These are phyloP conservation scores for Bruguiera hainesii DNA, from an alignment of 441 rosid genomes.

Conservation along the genomic window DNA sequence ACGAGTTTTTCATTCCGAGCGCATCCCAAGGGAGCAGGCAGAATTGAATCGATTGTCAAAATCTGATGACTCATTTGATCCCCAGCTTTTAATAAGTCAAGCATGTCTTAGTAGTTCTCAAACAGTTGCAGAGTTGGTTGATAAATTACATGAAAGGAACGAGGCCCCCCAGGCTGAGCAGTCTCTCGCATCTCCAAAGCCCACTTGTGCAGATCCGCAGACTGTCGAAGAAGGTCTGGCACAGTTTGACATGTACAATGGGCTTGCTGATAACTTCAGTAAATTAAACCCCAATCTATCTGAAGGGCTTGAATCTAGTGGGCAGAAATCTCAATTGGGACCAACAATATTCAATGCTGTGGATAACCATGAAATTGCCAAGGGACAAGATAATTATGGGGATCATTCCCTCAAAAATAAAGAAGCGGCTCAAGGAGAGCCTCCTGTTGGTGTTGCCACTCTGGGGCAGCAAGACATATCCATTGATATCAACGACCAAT, in stretches of 20 bases:
- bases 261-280: conserved; percentile 29
- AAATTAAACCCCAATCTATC: conserved; percentile 19
- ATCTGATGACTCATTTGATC: conserved; percentile 67
- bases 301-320: conserved; percentile 25
- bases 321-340: conserved; percentile 35
- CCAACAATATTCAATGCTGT: conserved; percentile 29
- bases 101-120: conserved; percentile 40
- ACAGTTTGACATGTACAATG: conserved; percentile 45
- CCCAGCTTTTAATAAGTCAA: conserved; percentile 57
- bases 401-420: conserved; percentile 26
- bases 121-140: conserved; percentile 37
- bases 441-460: conserved; percentile 29
- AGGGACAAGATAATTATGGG: conserved; percentile 25
- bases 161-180: conserved; percentile 32
- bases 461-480: conserved; percentile 44
- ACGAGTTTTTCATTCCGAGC: conserved; percentile 62
- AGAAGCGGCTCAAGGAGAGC: conserved; percentile 30
- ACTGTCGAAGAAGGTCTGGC: conserved; percentile 42
- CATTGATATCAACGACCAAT: conserved; percentile 64
- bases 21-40: conserved; percentile 66
- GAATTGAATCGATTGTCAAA: conserved; percentile 65
- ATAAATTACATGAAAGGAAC: conserved; percentile 40
- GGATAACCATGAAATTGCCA: conserved; percentile 28
- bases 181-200: conserved; percentile 35
- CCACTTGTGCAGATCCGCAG: conserved; percentile 35